Conservation (phyloP, 139 green algal genomes). For the Chlamydomonas incerta region DNA sequence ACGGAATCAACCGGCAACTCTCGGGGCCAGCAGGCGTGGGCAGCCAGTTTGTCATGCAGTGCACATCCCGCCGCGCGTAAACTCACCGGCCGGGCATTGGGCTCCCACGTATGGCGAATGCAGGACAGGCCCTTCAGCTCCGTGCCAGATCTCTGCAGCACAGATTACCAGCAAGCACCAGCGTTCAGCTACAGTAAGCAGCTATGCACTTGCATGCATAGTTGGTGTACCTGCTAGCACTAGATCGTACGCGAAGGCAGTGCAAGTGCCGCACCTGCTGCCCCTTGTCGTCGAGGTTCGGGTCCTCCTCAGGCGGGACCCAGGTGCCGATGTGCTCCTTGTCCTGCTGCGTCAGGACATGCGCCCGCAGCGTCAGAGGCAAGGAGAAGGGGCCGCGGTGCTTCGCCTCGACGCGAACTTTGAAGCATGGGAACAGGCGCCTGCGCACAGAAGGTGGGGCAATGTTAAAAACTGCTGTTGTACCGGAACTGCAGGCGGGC, state of each 20-base stretch:
- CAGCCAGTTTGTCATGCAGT: too few species aligned
- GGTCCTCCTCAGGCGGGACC: conserved; percentile 50
- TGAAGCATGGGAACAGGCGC: conserved; percentile 69
- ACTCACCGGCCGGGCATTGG: neutral
- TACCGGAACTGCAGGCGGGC: too few species aligned
- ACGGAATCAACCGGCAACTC: too few species aligned
- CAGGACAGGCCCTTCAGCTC: conserved; percentile 72
- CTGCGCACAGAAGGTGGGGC: too few species aligned
- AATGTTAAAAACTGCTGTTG: too few species aligned
- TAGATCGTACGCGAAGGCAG: neutral
- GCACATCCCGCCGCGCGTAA: too few species aligned
- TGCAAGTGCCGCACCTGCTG: neutral
- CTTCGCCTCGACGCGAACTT: conserved; percentile 64
- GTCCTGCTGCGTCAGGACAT: conserved; percentile 69
- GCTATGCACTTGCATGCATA: too few species aligned
- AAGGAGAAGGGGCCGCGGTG: conserved; percentile 53
- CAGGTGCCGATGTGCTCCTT: conserved; percentile 69
- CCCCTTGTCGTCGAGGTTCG: conserved; percentile 10
- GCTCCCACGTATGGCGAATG: conserved; percentile 70
- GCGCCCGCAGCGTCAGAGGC: conserved; percentile 65
- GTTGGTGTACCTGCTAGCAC: too few species aligned
- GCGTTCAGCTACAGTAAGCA: too few species aligned
- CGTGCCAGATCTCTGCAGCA: conserved; percentile 53
- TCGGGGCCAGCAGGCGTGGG: too few species aligned
- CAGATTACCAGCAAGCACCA: too few species aligned